These are phyloP conservation scores for Phellopilus nigrolimitatus DNA, from an alignment of 1,284 basidiomycete species.

Conservation along the genomic window DNA sequence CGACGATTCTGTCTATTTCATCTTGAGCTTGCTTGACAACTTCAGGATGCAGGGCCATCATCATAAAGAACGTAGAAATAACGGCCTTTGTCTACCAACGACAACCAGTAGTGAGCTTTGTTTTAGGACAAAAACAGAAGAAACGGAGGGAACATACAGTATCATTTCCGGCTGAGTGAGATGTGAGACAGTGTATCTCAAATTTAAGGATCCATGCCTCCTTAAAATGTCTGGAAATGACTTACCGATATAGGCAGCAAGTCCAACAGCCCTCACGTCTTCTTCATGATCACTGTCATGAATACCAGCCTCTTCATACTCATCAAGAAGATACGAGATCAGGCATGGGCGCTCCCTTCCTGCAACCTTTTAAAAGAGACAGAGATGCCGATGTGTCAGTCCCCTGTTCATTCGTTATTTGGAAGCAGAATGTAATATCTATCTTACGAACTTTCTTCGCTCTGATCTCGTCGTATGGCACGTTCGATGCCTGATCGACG, in stretches of 20 bases:
- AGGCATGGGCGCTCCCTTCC: conserved; percentile 3
- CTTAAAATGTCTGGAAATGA: too few relatives aligned
- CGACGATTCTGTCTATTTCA: conserved; percentile 15
- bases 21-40: conserved; percentile 9
- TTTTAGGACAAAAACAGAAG: too few relatives aligned
- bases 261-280: conserved; percentile 3
- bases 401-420: too few relatives aligned
- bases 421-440: neutral
- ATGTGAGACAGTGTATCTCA: too few relatives aligned
- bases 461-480: conserved; percentile 8
- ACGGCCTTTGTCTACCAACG: neutral
- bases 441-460: conserved; percentile 5
- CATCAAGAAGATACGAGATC: conserved; percentile 6
- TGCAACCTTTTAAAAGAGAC: too few relatives aligned
- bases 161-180: neutral
- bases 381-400: too few relatives aligned
- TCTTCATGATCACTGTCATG: conserved; percentile 2
- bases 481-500: neutral
- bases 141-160: neutral
- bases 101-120: neutral
- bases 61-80: conserved; percentile 3
- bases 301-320: neutral
- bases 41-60: conserved; percentile 13
- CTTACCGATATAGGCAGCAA: neutral
- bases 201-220: too few relatives aligned